These are phyloP conservation scores for Ceratocystis papillata DNA, from an alignment of 2,329 filamentous ascomycete species.

Conservation along the genomic window DNA sequence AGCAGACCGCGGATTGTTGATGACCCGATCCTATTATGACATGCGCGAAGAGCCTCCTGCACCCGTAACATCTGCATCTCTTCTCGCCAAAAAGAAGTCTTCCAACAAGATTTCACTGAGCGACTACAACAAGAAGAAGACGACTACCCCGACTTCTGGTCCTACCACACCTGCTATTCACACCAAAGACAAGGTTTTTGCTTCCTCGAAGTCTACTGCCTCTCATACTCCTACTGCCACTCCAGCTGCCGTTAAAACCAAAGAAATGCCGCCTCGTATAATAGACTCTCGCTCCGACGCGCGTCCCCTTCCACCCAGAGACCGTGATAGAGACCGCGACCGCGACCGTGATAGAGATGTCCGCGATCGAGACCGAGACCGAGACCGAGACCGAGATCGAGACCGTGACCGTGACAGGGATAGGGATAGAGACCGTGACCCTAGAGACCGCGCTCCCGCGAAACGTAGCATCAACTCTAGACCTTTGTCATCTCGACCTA, in stretches of 20 bases:
- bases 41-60: slow-evolving; percentile 44
- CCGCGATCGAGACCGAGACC: not conserved
- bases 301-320: not conserved
- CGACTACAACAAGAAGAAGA: slow-evolving; percentile 49
- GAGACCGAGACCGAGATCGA: slow-evolving; percentile 6
- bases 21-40: slow-evolving; percentile 48
- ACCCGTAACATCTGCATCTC: slow-evolving; percentile 32
- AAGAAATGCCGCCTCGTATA: slow-evolving; percentile 10
- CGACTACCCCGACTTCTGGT: not conserved
- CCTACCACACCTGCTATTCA: not conserved
- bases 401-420: slow-evolving; percentile 19
- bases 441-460: slow-evolving; percentile 9
- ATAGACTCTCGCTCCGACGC: slow-evolving; percentile 4
- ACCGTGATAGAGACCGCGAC: slow-evolving; percentile 18
- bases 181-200: not conserved
- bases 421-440: slow-evolving; percentile 18
- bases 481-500: slow-evolving; percentile 11
- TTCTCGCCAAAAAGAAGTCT: slow-evolving; percentile 39
- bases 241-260: not conserved
- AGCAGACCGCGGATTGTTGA: slow-evolving; percentile 46
- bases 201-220: not conserved
- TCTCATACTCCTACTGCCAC: not conserved
- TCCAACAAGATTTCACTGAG: slow-evolving; percentile 44
- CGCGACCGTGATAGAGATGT: slow-evolving; percentile 8
- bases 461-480: slow-evolving; percentile 7